These are phyloP conservation scores for Globisporangium spinosum DNA, from an alignment of 352 stramenopile species.

Conservation along the genomic window DNA sequence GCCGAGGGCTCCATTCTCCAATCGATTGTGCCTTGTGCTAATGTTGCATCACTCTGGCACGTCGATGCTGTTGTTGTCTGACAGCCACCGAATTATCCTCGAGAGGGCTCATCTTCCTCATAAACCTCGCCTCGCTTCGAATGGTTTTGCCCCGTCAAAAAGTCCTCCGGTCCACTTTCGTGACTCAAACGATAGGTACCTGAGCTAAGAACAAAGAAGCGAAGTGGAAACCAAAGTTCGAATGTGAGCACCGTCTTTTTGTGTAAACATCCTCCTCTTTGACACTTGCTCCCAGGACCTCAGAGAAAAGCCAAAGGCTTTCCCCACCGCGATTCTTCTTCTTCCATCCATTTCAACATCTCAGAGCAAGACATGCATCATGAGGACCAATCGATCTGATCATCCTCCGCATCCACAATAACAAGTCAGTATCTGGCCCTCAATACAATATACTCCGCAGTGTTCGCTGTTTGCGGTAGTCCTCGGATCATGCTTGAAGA, in stretches of 20 bases:
- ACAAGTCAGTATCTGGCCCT: no score
- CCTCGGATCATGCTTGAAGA: neutral
- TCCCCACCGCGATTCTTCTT: neutral
- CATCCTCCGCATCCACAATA: neutral
- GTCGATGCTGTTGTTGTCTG: neutral
- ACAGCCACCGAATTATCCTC: neutral
- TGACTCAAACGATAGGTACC: neutral
- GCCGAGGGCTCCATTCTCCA: no score
- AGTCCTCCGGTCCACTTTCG: neutral
- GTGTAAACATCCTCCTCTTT: neutral
- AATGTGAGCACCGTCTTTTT: neutral
- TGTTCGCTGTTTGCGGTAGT: no score
- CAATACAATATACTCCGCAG: no score
- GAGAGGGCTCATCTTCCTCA: neutral
- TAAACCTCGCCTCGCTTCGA: neutral
- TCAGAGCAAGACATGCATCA: neutral
- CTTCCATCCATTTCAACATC: neutral
- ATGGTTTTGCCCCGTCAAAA: neutral
- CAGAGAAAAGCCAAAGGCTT: neutral
- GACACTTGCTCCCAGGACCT: neutral
- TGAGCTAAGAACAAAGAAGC: neutral
- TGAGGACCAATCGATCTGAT: neutral
- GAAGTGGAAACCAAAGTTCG: neutral
- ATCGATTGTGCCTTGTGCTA: no score
- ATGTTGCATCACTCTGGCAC: no score